A percentile compares a stretch with the other conserved stretches of the same genome.
These are phyloP conservation scores for Geum urbanum DNA, from an alignment of 306 rosid genomes.

Conservation along the genomic window DNA sequence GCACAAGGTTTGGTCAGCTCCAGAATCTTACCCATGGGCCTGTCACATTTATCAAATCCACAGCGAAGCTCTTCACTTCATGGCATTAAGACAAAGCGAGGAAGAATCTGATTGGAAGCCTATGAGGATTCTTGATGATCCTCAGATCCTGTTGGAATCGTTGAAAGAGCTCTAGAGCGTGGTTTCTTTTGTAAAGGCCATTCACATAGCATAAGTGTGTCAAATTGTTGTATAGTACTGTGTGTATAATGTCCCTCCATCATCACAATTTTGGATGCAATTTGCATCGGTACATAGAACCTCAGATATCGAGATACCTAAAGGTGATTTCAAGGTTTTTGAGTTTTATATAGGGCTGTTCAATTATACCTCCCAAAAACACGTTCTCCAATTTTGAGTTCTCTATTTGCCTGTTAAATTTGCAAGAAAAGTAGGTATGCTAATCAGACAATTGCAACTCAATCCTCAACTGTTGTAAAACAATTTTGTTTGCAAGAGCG, in stretches of 20 bases:
- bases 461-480: too few species aligned
- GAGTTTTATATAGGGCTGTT: too few species aligned
- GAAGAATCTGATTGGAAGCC: slow-evolving; percentile 82
- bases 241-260: neutral
- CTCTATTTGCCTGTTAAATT: too few species aligned
- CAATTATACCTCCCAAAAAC: too few species aligned
- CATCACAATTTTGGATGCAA: slow-evolving; percentile 1
- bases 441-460: too few species aligned
- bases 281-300: neutral
- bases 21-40: slow-evolving; percentile 87
- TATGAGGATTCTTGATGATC: slow-evolving; percentile 57
- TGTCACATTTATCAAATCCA: slow-evolving; percentile 81
- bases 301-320: neutral
- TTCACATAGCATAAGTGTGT: neutral
- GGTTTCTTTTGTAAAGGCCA: neutral
- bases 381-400: too few species aligned
- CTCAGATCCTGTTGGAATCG: slow-evolving; percentile 35
- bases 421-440: too few species aligned
- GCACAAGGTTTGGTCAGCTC: slow-evolving; percentile 80
- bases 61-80: slow-evolving; percentile 87
- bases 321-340: neutral
- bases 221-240: neutral
- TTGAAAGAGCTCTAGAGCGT: slow-evolving; percentile 23
- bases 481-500: too few species aligned
- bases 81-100: slow-evolving; percentile 67